Conservation (phyloP, 306 rosid species). For the Vigna angularis region DNA sequence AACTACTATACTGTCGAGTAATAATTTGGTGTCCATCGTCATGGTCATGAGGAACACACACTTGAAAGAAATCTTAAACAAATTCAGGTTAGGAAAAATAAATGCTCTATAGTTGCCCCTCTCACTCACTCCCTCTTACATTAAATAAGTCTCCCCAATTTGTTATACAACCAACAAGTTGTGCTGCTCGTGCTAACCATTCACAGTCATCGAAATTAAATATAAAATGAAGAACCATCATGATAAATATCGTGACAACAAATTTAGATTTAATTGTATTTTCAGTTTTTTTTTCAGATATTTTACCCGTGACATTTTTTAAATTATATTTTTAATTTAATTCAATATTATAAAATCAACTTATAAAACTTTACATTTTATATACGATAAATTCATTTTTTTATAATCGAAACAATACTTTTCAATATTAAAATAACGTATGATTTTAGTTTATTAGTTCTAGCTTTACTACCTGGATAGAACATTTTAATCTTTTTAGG, state of each 20-base stretch:
- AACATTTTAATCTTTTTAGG: too few species aligned
- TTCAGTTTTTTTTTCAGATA: too few species aligned
- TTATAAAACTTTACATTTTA: too few species aligned
- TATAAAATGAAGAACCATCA: constrained; percentile 12
- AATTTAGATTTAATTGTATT: too few species aligned
- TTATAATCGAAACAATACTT: too few species aligned
- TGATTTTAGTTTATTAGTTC: too few species aligned
- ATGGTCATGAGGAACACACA: constrained; percentile 46
- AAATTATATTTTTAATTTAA: too few species aligned
- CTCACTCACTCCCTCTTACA: constrained; percentile 33
- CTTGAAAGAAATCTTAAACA: constrained; percentile 47
- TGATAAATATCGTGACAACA: not conserved
- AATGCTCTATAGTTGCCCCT: constrained; percentile 51
- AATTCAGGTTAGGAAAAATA: constrained; percentile 50
- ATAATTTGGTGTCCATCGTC: constrained; percentile 49
- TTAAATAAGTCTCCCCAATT: constrained; percentile 46
- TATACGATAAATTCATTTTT: too few species aligned
- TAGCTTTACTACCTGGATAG: too few species aligned
- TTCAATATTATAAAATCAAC: too few species aligned
- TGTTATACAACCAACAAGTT: constrained; percentile 49
- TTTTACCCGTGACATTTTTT: too few species aligned
- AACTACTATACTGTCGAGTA: constrained; percentile 60
- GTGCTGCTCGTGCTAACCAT: constrained; percentile 46
- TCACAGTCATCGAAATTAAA: constrained; percentile 39
- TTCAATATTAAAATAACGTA: too few species aligned